phyloP scores from a whole-genome alignment of 75 land plant genomes.

The Cupressus sempervirens region DNA sequence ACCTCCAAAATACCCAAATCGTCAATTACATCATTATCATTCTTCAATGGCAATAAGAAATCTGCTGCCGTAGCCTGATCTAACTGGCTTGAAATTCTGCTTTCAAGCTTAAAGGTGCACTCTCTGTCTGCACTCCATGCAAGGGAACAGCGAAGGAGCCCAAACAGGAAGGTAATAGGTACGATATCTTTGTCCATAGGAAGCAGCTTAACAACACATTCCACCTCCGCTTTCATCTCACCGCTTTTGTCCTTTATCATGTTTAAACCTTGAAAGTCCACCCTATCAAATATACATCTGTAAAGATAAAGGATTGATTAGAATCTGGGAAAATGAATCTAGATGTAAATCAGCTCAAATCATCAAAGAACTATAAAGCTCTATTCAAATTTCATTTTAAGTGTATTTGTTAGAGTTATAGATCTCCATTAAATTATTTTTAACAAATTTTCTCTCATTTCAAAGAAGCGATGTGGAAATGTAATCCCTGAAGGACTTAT shows the following conservation, averaged over 20 bases:
- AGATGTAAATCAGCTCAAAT: neutral
- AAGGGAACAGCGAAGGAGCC: constrained; percentile 30
- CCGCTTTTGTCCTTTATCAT: neutral
- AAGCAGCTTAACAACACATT: constrained; percentile 23
- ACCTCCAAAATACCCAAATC: constrained; percentile 12
- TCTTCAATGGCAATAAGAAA: constrained; percentile 18
- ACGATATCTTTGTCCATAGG: constrained; percentile 23
- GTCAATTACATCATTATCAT: neutral
- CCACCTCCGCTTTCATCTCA: constrained; percentile 12
- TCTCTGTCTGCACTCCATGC: constrained; percentile 20
- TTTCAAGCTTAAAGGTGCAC: constrained; percentile 28
- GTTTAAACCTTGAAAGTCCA: neutral
- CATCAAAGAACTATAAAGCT: neutral
- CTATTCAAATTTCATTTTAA: neutral
- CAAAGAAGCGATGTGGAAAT: neutral
- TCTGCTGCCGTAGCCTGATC: constrained; percentile 32
- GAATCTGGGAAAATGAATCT: neutral
- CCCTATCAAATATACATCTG: neutral
- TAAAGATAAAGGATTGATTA: neutral
- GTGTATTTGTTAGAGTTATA: neutral
- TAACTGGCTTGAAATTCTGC: constrained; percentile 24
- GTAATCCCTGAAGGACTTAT: neutral
- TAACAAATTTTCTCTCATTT: neutral
- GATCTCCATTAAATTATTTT: neutral
- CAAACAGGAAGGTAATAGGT: constrained; percentile 28